These are phyloP conservation scores for Penicillium sp. DNA, from an alignment of 2,329 filamentous ascomycete species.

Conservation along the genomic window DNA sequence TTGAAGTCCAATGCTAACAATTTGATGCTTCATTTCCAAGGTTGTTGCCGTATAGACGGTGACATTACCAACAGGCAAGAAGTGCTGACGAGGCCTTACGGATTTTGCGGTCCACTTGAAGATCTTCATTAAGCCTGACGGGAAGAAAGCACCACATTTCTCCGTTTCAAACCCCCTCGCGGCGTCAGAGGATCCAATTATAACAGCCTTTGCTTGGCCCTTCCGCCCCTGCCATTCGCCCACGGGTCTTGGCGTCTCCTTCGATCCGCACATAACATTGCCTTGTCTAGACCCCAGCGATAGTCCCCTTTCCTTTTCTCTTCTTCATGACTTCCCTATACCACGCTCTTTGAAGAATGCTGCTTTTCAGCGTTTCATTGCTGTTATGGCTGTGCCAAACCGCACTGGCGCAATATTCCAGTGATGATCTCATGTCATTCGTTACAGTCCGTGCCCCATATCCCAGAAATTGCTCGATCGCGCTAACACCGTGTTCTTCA, in stretches of 20 bases:
- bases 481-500: slow-evolving; percentile 6
- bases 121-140: not conserved
- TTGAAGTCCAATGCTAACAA: not conserved
- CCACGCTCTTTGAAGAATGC: slow-evolving; percentile 6
- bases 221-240: not conserved
- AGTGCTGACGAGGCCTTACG: slow-evolving; percentile 3
- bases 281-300: not conserved
- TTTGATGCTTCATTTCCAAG: not conserved
- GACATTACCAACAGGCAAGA: not conserved
- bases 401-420: slow-evolving; percentile 6
- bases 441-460: slow-evolving; percentile 2
- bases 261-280: slow-evolving; percentile 1
- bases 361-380: not conserved
- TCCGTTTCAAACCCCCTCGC: slow-evolving; percentile 2
- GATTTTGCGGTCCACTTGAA: not conserved
- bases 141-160: not conserved
- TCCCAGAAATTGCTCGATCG: not conserved
- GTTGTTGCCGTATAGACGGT: not conserved
- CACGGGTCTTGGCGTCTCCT: not conserved
- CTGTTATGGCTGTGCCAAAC: slow-evolving; percentile 9
- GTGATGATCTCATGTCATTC: slow-evolving; percentile 9
- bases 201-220: not conserved
- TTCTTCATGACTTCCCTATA: not conserved
- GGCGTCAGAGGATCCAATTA: slow-evolving; percentile 1
- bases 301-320: not conserved